Percentiles rank a stretch among this genome's conserved stretches.
phyloP scores from a whole-genome alignment of 345 rosid species.

The Populus euphratica region DNA sequence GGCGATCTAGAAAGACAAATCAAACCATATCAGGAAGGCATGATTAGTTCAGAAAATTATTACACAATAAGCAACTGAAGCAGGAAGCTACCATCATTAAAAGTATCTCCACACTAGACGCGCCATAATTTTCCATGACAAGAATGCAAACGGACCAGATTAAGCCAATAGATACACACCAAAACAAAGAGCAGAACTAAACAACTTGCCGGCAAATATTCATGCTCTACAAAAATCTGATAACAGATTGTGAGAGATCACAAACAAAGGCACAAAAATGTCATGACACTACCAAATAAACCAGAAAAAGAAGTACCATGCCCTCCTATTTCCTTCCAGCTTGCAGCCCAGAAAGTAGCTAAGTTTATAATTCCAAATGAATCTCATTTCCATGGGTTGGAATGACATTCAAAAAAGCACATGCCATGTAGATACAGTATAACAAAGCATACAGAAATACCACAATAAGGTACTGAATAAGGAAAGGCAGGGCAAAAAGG shows the following conservation, averaged over 20 bases:
- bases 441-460: background rate
- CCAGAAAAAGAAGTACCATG: background rate
- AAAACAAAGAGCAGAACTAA: background rate
- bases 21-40: background rate
- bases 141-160: background rate
- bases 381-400: background rate
- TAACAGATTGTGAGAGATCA: background rate
- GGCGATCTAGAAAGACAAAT: conserved; percentile 23
- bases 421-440: background rate
- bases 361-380: background rate
- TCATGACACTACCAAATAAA: background rate
- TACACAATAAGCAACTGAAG: background rate
- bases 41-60: background rate
- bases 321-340: background rate
- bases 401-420: background rate
- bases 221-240: background rate
- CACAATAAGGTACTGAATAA: background rate
- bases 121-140: background rate
- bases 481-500: background rate
- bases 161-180: background rate
- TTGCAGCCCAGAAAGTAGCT: background rate
- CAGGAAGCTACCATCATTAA: background rate
- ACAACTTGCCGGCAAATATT: background rate
- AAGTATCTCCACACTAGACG: background rate
- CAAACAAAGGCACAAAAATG: background rate